These are phyloP conservation scores for Coniferiporia sulphurascens DNA, from an alignment of 1,284 basidiomycete species.

Conservation along the genomic window DNA sequence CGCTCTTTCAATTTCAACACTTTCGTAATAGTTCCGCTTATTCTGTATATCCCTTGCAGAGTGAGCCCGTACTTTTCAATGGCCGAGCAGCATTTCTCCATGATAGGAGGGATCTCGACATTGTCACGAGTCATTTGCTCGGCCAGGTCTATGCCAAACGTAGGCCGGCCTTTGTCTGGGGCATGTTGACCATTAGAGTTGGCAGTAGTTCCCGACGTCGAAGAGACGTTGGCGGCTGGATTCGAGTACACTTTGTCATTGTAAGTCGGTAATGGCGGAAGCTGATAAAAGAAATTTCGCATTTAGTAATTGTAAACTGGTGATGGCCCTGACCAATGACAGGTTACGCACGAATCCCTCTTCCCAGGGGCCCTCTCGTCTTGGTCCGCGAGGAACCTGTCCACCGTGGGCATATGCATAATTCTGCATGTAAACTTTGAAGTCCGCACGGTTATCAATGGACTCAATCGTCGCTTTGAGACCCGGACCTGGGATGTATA, in stretches of 20 bases:
- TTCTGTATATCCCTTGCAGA: conserved; percentile 88
- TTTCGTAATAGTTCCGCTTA: conserved; percentile 89
- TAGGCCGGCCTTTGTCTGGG: conserved; percentile 63
- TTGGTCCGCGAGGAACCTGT: conserved; percentile 57
- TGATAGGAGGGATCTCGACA: conserved; percentile 83
- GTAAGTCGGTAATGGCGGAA: conserved; percentile 55
- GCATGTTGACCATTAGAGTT: conserved; percentile 25
- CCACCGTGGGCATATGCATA: conserved; percentile 83
- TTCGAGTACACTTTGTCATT: conserved; percentile 19
- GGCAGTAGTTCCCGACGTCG: conserved; percentile 11
- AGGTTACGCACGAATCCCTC: conserved; percentile 74
- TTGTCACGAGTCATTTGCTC: conserved; percentile 90
- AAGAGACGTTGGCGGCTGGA: conserved; percentile 15
- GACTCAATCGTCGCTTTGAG: conserved; percentile 84
- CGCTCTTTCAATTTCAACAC: conserved; percentile 80
- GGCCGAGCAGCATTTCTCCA: conserved; percentile 86
- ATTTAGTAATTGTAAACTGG: conserved; percentile 16
- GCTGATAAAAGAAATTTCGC: conserved; percentile 31
- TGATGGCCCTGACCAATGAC: conserved; percentile 6
- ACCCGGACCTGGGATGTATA: conserved; percentile 49
- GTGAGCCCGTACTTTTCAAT: conserved; percentile 88
- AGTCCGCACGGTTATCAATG: conserved; percentile 93
- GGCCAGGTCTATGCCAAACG: conserved; percentile 88
- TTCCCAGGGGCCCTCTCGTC: conserved; percentile 79
- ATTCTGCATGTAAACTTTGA: conserved; percentile 96